A percentile compares a stretch with the other conserved stretches of the same genome.
Conservation (phyloP, 768 basidiomycete genomes). For the Boletus vermiculosoides region DNA sequence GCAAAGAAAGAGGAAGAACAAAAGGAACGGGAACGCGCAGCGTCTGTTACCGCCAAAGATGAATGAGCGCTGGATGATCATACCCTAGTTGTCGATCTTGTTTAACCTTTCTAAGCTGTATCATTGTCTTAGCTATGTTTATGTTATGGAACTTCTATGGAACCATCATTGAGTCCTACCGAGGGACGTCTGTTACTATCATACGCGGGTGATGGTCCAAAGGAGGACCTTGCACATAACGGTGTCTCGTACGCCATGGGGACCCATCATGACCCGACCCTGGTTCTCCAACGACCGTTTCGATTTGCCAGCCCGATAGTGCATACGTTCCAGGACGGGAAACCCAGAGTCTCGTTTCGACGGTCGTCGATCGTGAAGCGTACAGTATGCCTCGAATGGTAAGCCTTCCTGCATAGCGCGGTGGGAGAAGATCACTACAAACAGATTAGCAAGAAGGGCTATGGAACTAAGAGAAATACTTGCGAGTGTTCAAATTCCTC, state of each 20-base stretch:
- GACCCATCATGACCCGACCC: conserved; percentile 8
- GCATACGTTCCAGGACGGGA: conserved; percentile 62
- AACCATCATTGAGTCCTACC: conserved; percentile 6
- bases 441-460: conserved; percentile 6
- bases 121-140: conserved; percentile 9
- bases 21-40: conserved; percentile 34
- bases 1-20: conserved; percentile 48
- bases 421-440: conserved; percentile 43
- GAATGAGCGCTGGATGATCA: conserved; percentile 16
- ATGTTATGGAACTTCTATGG: conserved; percentile 11
- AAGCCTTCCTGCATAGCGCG: conserved; percentile 65
- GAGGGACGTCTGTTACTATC: conserved; percentile 29
- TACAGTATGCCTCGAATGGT: conserved; percentile 59
- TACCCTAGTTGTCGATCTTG: conserved; percentile 12
- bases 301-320: conserved; percentile 66
- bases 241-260: conserved; percentile 37
- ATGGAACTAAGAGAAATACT: conserved; percentile 6
- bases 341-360: conserved; percentile 58
- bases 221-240: conserved; percentile 40
- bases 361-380: conserved; percentile 43
- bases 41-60: conserved; percentile 16
- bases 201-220: conserved; percentile 31
- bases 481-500: conserved; percentile 23
- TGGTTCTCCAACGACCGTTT: conserved; percentile 58
- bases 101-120: neutral